Conservation (phyloP, 192 early-diverging fungal genomes). For the Umbelopsis vinacea region DNA sequence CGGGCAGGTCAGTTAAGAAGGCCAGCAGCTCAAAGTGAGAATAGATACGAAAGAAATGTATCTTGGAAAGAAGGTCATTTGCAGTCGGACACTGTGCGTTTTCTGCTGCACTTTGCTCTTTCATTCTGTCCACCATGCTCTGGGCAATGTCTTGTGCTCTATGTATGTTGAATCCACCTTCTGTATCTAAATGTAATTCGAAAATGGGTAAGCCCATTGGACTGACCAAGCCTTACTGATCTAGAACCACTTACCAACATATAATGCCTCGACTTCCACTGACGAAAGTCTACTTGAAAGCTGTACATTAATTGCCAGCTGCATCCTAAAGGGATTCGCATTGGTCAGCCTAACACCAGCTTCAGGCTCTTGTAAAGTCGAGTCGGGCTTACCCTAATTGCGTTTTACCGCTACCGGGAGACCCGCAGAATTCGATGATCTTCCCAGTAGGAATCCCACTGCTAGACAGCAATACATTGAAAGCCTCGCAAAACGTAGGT, state of each 20-base stretch:
- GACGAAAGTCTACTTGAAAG: background rate
- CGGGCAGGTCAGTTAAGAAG: background rate
- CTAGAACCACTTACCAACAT: conserved; percentile 1
- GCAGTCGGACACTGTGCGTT: background rate
- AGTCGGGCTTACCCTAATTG: background rate
- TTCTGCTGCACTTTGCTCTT: background rate
- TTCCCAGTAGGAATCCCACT: background rate
- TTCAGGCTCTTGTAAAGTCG: background rate
- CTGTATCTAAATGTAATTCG: background rate
- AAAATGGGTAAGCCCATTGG: background rate
- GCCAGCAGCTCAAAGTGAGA: conserved; percentile 8
- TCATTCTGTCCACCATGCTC: background rate
- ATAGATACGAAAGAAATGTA: conserved; percentile 3
- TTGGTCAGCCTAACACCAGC: background rate
- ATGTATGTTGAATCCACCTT: background rate
- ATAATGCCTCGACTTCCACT: background rate
- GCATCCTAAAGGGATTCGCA: background rate
- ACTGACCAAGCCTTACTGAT: background rate
- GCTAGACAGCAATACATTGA: conserved; percentile 3
- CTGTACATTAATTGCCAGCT: background rate
- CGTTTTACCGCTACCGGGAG: conserved; percentile 6
- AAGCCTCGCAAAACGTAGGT: conserved; percentile 15
- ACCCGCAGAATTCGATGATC: conserved; percentile 10
- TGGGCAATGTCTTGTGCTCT: conserved; percentile 1
- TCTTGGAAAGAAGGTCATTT: background rate